Evolutionary conservation across 805 yeast species (phyloP), one percentile per base, ranked within the genome.

Genomic region (Schwanniomyces polymorphus): DNA sequence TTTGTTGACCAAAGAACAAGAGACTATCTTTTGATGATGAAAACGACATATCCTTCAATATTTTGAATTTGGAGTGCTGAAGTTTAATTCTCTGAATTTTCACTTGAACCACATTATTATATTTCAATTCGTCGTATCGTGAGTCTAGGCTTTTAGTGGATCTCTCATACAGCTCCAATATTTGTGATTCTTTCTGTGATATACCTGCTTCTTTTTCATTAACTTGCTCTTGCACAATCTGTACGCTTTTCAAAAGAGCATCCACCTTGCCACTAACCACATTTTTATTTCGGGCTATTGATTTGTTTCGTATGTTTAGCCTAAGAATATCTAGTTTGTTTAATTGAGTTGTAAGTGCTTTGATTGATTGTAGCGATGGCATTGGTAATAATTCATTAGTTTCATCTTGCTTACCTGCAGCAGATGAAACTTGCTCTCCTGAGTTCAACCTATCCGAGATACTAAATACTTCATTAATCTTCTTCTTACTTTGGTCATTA

Each of bases 341-440:
- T 37, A 72, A 55, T 42, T 68, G 72, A 5, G 65, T 46, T 2
- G 70, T 56, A 8, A 72, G 49, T 12, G 54, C 45, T 16, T 61
- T 57, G 3, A 68, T 56, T 18, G 65, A 53, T 25, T 42, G 10
- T 1, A 43, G 34, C 1, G 58, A 50, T 5, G 56, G 51, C 21
- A 47, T 29, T 5, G 61, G 63, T n/a, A 58, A 41, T 4, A 41
- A 51, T n/a, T 38, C 41, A 38, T 43, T 14, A 14, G 17, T 21
- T 28, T 29, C 11, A 27, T 26, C 43, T 8, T 42, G 41, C n/a
- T 29, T 41, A 14, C 33, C 31, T 31, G 35, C 21, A 31, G 18
- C 35, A 14, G 21, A 16, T 16, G 35, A 16, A 31, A 31, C 35
- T 21, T 31, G 21, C 12, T 41, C 42, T 8, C 51, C 54, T 8